Evolutionary conservation across 345 rosid species (phyloP).

Genomic region (Rhizophora apiculata): DNA sequence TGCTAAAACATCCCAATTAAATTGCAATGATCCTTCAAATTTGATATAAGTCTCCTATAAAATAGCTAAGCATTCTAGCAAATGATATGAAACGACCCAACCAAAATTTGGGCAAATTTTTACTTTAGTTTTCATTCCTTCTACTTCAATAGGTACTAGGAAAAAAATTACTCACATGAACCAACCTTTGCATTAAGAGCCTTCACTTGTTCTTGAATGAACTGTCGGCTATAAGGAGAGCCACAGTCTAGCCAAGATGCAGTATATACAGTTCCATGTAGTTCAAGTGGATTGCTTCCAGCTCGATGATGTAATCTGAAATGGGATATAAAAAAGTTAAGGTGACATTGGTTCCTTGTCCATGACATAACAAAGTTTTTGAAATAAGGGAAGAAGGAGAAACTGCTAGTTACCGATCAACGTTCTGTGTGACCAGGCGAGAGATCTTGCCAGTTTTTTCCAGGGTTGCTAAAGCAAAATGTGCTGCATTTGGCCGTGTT

Average conservation of each 20-base stretch:
- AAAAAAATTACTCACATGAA: background rate
- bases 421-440: conserved; percentile 84
- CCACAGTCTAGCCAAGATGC: conserved; percentile 75
- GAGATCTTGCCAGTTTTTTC: conserved; percentile 65
- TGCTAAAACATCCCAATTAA: too few species aligned
- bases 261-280: conserved; percentile 83
- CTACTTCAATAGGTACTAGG: too few species aligned
- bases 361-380: background rate
- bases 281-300: conserved; percentile 80
- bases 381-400: background rate
- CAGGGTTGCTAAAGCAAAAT: conserved; percentile 71
- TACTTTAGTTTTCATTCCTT: too few species aligned
- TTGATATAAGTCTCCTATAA: too few species aligned
- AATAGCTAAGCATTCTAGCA: too few species aligned
- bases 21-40: too few species aligned
- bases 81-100: too few species aligned
- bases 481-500: conserved; percentile 72
- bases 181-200: conserved; percentile 78
- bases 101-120: too few species aligned
- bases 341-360: conserved; percentile 2
- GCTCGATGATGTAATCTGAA: conserved; percentile 58
- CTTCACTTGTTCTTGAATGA: conserved; percentile 75
- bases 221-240: conserved; percentile 48
- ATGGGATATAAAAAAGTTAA: conserved; percentile 12
- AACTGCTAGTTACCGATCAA: conserved; percentile 52